A percentile compares a stretch with the other conserved stretches of the same genome.
Conservation (phyloP, 768 basidiomycete genomes). For the Suillus hirtellus region DNA sequence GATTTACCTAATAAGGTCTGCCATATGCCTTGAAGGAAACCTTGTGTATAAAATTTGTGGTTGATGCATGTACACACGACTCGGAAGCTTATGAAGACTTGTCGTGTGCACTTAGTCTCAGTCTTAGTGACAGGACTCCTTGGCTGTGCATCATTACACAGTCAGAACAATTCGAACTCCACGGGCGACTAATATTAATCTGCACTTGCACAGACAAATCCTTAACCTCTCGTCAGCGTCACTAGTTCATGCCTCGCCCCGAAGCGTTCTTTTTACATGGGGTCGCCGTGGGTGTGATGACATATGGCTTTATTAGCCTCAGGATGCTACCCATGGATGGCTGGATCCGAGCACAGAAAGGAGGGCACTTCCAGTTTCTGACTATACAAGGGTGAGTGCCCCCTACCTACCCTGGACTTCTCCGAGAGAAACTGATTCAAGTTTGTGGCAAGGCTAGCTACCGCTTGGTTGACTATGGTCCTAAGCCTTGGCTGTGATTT, state of each 20-base stretch:
- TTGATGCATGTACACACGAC: neutral
- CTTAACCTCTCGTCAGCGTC: neutral
- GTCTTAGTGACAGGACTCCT: neutral
- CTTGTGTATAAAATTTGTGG: neutral
- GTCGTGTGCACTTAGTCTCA: neutral
- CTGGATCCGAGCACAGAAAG: constrained; percentile 48
- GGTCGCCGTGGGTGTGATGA: constrained; percentile 33
- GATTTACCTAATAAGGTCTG: neutral
- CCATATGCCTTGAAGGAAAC: neutral
- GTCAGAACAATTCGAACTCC: neutral
- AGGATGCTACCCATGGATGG: constrained; percentile 19
- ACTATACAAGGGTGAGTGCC: constrained; percentile 72
- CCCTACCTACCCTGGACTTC: neutral
- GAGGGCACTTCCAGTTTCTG: constrained; percentile 70
- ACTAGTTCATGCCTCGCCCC: neutral
- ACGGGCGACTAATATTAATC: neutral
- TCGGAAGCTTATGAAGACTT: neutral
- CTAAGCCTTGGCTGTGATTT: constrained; percentile 42
- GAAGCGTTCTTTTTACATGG: constrained; percentile 33
- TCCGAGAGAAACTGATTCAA: neutral
- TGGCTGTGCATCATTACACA: neutral
- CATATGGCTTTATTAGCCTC: constrained; percentile 35
- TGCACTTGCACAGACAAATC: neutral
- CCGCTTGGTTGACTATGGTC: constrained; percentile 43
- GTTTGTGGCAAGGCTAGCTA: constrained; percentile 31